Conservation (phyloP, 768 basidiomycete species). For the Suillus placidus region DNA sequence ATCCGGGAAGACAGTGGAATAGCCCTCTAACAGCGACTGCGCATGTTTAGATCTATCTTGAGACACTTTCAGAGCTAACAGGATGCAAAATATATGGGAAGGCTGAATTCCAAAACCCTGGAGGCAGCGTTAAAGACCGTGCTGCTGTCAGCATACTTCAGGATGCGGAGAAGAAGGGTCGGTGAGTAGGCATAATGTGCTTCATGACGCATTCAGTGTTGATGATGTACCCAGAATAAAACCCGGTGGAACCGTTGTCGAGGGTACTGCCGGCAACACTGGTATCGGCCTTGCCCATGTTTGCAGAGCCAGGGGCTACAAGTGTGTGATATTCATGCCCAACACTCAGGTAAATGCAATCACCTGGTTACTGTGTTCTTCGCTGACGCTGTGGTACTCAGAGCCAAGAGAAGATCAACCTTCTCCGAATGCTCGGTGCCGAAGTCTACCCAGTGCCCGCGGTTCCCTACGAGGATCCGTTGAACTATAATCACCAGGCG, state of each 20-base stretch:
- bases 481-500: conserved; percentile 98
- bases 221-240: conserved; percentile 54
- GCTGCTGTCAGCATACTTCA: conserved; percentile 88
- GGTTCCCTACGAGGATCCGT: conserved; percentile 91
- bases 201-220: not conserved
- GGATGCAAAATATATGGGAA: conserved; percentile 90
- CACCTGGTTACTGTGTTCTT: not conserved
- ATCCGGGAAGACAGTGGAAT: not conserved
- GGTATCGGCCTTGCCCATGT: conserved; percentile 96
- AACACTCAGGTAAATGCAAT: conserved; percentile 68
- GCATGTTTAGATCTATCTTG: conserved; percentile 71
- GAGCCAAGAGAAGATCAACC: conserved; percentile 98
- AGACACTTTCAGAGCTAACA: conserved; percentile 76
- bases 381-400: conserved; percentile 31
- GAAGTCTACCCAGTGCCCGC: conserved; percentile 96
- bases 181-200: conserved; percentile 46
- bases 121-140: conserved; percentile 96
- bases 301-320: conserved; percentile 90
- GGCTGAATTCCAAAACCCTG: conserved; percentile 98
- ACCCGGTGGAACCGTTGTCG: conserved; percentile 93
- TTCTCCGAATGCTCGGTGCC: conserved; percentile 95
- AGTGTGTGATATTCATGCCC: conserved; percentile 99
- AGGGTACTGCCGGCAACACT: conserved; percentile 98
- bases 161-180: conserved; percentile 84
- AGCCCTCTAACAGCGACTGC: conserved; percentile 10